phyloP scores from a whole-genome alignment of 495 filamentous ascomycete genomes.

The Mytilinidion resinicola region DNA sequence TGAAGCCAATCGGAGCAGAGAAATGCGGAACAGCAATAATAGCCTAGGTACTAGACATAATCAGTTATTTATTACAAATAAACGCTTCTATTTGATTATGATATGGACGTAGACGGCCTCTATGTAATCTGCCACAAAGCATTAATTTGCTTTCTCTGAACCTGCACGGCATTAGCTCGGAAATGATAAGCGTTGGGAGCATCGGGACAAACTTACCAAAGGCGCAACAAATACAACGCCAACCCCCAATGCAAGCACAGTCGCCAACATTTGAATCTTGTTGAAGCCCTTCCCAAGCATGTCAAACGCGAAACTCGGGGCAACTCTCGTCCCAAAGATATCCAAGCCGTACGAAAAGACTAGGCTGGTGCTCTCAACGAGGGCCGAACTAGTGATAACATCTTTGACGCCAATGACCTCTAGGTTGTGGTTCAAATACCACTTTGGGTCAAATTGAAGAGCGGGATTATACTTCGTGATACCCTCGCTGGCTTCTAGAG shows the following conservation, averaged over 20 bases:
- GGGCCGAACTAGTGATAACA: conserved; percentile 64
- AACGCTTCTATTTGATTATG: no score
- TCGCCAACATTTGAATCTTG: conserved; percentile 75
- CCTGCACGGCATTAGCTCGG: conserved; percentile 26
- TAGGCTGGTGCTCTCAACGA: conserved; percentile 89
- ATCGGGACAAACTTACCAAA: conserved; percentile 53
- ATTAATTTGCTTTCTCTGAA: conserved; percentile 51
- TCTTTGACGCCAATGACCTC: conserved; percentile 70
- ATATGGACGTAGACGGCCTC: background rate
- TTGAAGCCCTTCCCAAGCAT: conserved; percentile 88
- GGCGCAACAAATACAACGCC: conserved; percentile 74
- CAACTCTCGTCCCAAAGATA: conserved; percentile 77
- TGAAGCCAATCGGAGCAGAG: no score
- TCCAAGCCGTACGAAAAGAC: conserved; percentile 87
- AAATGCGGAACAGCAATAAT: no score
- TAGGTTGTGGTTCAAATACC: conserved; percentile 72
- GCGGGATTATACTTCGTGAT: conserved; percentile 66
- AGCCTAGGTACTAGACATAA: no score
- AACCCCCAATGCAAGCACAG: conserved; percentile 67
- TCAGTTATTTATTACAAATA: no score
- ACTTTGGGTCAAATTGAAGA: conserved; percentile 78
- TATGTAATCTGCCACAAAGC: conserved; percentile 38
- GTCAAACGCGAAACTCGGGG: conserved; percentile 84
- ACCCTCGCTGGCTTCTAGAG: conserved; percentile 76
- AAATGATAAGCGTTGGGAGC: conserved; percentile 28